Base-by-base conservation (phyloP, 352 stramenopile species). In the Globisporangium yorkense region DNA sequence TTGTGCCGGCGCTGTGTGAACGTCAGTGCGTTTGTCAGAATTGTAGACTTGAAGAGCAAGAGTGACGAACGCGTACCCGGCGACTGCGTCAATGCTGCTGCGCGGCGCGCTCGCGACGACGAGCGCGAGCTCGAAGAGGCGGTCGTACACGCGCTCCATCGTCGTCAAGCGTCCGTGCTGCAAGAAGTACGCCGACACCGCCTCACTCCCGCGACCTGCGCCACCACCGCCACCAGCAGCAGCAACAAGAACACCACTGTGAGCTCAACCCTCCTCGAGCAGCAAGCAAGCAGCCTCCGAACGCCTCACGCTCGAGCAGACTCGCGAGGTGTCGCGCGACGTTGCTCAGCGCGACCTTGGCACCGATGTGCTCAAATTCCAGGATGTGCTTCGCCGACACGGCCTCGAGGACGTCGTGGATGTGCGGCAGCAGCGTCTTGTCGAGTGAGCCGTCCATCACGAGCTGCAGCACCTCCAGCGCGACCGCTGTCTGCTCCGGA, bases 371-470 rank as follows among this genome's bases (percentile, higher is more conserved):
- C 52, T 87, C 71, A 46, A 88, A 72, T 10, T 75, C 66, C 20
- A 79, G 50, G 29, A 89, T 71, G 18, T 71, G 74, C 7, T 53
- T 61, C n/a, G 61, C 52, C 12, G 54, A 33, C 16, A 88, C 57
- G 2, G 68, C 62, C 7, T 87, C 74, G 16, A 88, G 67, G 24
- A 91, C 68, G 2, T 76, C 74, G 16, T 70, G 65, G 9, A 89
- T 61, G 43, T 91, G 80, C 6, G 80, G 70, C 16, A 92, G 58
- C 49, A 92, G 57, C 51, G 59, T 66, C 43, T 70, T 75, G 52
- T 87, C 75, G 39, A 87, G 68, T 21, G 81, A 89, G 9, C 83
- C 83, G 41, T 68, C 48, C 47, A 89, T 64, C 24, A 92, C 18
- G n/a, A 47, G 68, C 3, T 53, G 41, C 31, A 92, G 62, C n/a